phyloP scores from a whole-genome alignment of 306 rosid genomes.

The Hippophae rhamnoides region DNA sequence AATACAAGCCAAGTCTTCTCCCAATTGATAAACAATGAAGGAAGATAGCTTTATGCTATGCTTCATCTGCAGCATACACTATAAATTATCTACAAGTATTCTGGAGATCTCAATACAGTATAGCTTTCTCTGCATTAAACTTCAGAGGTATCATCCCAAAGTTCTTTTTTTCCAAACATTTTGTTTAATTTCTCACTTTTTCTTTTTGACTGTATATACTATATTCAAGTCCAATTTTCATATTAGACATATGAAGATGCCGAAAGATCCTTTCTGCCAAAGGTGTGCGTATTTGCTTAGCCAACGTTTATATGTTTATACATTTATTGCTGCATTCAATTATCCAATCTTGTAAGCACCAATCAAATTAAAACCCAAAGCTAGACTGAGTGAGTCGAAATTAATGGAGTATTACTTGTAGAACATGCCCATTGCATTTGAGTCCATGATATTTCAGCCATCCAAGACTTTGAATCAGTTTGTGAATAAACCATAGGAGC shows the following conservation, averaged over 20 bases:
- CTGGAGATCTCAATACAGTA: conserved; percentile 4
- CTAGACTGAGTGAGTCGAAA: not conserved
- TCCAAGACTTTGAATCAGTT: too few relatives aligned
- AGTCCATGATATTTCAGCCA: not conserved
- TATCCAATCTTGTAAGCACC: not conserved
- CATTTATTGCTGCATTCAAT: conserved; percentile 9
- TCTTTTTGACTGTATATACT: conserved; percentile 9
- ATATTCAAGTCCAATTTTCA: conserved; percentile 9
- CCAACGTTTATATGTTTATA: not conserved
- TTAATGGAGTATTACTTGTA: not conserved
- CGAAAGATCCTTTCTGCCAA: too few relatives aligned
- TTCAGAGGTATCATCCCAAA: conserved; percentile 15
- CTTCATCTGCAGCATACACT: conserved; percentile 5
- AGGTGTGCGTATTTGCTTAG: not conserved
- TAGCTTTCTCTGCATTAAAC: conserved; percentile 12
- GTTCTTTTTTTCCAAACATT: conserved; percentile 1
- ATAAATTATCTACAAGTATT: too few relatives aligned
- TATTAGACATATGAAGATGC: not conserved
- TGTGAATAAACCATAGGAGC: too few relatives aligned
- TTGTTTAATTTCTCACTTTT: conserved; percentile 4
- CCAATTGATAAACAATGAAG: conserved; percentile 77
- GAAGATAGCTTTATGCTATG: conserved; percentile 52
- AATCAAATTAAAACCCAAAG: not conserved
- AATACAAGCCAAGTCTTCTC: conserved; percentile 75
- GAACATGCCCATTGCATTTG: not conserved